Base-by-base conservation (phyloP, 2,329 filamentous ascomycete species). In the Fusarium tricinctum region DNA sequence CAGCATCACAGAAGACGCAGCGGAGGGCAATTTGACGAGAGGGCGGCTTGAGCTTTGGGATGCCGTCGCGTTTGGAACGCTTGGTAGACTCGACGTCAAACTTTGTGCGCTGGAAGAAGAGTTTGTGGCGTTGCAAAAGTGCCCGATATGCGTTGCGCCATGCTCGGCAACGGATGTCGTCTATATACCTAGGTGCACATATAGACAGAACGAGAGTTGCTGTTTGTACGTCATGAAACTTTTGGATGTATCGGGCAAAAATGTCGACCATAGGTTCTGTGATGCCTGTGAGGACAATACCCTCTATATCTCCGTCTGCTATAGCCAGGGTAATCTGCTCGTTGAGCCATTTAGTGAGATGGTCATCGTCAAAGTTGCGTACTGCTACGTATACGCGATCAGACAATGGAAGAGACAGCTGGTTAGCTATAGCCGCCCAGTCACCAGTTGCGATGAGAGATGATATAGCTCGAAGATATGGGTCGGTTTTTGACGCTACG, bases 381-480 rank as follows among this genome's bases (percentile, higher is more conserved):
- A 95, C 82, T 1, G 92, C 93, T 28, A 95, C 86, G 57, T 89
- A 91, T 20, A 91, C 86, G 35, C 93, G 89, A 75, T 95, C 92
- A 14, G 89, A 85, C 3, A 96, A 85, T 2, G 92, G 90, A 3
- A 97, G 84, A 28, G 92, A 91, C 20, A 85, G 83, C 75, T 94
- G 92, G 67, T 90, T 87, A 39, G 91, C 89, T 40, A 96, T 91
- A 40, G 86, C 85, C 19, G 86, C 82, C 93, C 93, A 96, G 76
- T 93, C 87, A 6, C 91, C 90, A 0, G 89, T 92, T 12, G 90
- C 89, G 63, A 96, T 92, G 69, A 92, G 89, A 5, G 90, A 89
- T 23, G 93, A 92, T 47, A 96, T 91, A 8, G 92, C 92, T 56
- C 92, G 90, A 23, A 96, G 85, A 74, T 94, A 95, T 0, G 92